Conservation (phyloP, 176 grass and related monocot genomes). For the Carex parvula region DNA sequence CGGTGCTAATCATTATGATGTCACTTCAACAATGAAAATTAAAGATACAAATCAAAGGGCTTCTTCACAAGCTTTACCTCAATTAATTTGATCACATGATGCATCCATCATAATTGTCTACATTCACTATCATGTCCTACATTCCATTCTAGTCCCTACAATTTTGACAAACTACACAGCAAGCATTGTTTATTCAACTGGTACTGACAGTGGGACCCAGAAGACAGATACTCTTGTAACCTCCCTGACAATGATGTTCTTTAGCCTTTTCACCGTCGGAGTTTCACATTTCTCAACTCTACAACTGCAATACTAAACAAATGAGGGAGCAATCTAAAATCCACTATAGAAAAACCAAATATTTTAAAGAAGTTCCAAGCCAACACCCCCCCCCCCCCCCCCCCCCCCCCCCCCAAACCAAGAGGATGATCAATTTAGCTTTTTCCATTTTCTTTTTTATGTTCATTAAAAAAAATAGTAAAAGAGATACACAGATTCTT, state of each 20-base stretch:
- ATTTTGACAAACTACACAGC: not conserved
- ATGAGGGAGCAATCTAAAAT: no score
- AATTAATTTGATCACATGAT: not conserved
- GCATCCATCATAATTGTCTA: not conserved
- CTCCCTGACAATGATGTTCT: not conserved
- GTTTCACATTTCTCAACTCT: no score
- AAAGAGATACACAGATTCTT: constrained; percentile 30
- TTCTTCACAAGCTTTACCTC: not conserved
- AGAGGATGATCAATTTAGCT: constrained; percentile 16
- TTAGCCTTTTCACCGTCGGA: not conserved
- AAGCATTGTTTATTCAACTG: not conserved
- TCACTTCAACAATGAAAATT: not conserved
- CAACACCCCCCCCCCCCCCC: no score
- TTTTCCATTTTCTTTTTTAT: constrained; percentile 11
- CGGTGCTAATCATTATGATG: not conserved
- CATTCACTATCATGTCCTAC: not conserved
- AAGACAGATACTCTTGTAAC: not conserved
- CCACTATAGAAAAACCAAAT: no score
- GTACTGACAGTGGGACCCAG: not conserved
- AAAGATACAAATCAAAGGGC: constrained; percentile 19
- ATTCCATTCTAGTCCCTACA: not conserved
- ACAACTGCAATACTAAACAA: no score
- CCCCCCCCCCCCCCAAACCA: constrained; percentile 6
- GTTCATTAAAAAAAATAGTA: constrained; percentile 27
- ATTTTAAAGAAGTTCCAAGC: no score